phyloP scores from a whole-genome alignment of 495 filamentous ascomycete species.

The Xylaria bambusicola region DNA sequence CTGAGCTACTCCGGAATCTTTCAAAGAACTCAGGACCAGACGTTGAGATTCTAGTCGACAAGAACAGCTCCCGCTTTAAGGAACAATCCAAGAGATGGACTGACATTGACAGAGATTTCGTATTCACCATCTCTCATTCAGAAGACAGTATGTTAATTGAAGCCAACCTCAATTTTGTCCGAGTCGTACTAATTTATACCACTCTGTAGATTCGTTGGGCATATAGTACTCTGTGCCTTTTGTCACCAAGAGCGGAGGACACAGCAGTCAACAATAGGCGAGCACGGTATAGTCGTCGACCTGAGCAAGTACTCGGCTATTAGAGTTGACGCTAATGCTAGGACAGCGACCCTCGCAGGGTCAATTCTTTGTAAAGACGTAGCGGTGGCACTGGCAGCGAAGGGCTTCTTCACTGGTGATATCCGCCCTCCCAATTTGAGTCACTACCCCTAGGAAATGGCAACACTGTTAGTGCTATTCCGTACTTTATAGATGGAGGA shows the following conservation, averaged over 20 bases:
- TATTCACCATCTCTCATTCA: conserved; percentile 22
- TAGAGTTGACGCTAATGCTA: conserved; percentile 19
- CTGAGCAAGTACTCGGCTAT: conserved; percentile 29
- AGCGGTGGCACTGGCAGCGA: conserved; percentile 20
- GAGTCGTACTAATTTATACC: too few species aligned
- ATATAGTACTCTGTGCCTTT: conserved; percentile 25
- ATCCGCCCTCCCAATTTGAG: not conserved
- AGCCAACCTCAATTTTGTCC: too few species aligned
- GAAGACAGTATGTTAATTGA: not conserved
- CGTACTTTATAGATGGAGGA: conserved; percentile 31
- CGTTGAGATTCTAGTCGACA: not conserved
- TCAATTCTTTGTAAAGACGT: conserved; percentile 9
- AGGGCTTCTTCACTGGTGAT: conserved; percentile 25
- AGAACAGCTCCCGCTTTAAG: not conserved
- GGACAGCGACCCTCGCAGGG: conserved; percentile 25
- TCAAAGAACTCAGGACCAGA: too few species aligned
- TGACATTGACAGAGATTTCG: conserved; percentile 25
- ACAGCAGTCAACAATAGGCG: conserved; percentile 36
- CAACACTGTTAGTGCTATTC: conserved; percentile 33
- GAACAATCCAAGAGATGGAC: conserved; percentile 23
- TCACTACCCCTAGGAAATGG: conserved; percentile 31
- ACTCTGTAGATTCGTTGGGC: conserved; percentile 24
- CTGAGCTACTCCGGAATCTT: too few species aligned
- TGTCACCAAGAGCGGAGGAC: conserved; percentile 32
- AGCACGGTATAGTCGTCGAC: conserved; percentile 34